Conservation (phyloP, 257 asterid species). For the Solanum acaule region DNA sequence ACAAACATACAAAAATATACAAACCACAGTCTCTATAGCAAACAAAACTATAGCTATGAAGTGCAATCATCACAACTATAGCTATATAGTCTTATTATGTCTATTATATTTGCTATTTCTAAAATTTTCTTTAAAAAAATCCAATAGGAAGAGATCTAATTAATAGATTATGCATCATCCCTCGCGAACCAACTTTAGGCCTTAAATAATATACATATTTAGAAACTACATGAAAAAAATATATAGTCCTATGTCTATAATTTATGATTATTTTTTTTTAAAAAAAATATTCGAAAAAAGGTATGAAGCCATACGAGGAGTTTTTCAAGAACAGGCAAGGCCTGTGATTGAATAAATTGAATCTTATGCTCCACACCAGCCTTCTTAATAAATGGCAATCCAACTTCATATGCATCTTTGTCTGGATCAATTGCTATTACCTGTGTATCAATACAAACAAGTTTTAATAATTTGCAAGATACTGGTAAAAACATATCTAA, state of each 20-base stretch:
- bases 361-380: conserved; percentile 45
- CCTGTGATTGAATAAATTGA: conserved; percentile 34
- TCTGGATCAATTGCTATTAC: conserved; percentile 43
- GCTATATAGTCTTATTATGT: too few species aligned
- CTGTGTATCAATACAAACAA: not conserved
- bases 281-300: not conserved
- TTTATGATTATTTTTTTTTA: too few species aligned
- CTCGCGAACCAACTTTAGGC: not conserved
- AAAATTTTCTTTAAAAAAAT: too few species aligned
- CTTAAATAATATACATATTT: too few species aligned
- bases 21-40: too few species aligned
- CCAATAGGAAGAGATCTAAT: not conserved
- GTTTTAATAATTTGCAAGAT: not conserved
- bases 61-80: too few species aligned
- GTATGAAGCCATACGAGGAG: conserved; percentile 14
- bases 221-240: too few species aligned
- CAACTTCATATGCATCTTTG: conserved; percentile 42
- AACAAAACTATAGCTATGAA: too few species aligned
- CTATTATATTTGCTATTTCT: too few species aligned
- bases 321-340: conserved; percentile 16
- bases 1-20: too few species aligned
- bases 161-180: not conserved
- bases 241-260: too few species aligned
- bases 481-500: too few species aligned
- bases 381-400: conserved; percentile 39